phyloP scores from a whole-genome alignment of 192 early-diverging fungal species.

The Chytriomyces sp. region DNA sequence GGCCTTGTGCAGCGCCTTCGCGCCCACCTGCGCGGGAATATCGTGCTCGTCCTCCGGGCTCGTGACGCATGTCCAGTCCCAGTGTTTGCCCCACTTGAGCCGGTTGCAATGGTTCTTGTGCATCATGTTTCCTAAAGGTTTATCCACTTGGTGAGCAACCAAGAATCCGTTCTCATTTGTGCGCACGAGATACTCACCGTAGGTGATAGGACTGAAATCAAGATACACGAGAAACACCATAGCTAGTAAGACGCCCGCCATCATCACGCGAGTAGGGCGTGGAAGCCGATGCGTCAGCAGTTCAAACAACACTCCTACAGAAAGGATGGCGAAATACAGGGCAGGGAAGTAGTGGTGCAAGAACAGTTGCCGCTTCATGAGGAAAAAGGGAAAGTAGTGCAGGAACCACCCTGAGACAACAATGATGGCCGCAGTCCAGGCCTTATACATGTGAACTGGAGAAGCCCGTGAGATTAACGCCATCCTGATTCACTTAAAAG shows the following conservation, averaged over 20 bases:
- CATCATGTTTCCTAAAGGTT: conserved; percentile 49
- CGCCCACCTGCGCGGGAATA: conserved; percentile 10
- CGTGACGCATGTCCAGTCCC: conserved; percentile 78
- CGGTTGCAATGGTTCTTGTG: conserved; percentile 71
- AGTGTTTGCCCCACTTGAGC: conserved; percentile 76
- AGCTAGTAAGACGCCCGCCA: conserved; percentile 53
- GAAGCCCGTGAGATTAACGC: too few species aligned
- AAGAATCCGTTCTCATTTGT: not conserved
- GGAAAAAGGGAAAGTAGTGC: conserved; percentile 87
- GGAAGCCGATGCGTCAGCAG: conserved; percentile 65
- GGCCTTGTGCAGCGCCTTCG: not conserved
- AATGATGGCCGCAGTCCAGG: conserved; percentile 46
- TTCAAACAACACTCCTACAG: conserved; percentile 73
- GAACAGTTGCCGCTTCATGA: conserved; percentile 89
- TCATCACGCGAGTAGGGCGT: conserved; percentile 50
- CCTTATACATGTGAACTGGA: conserved; percentile 22
- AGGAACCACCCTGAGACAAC: conserved; percentile 75
- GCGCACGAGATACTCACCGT: conserved; percentile 65
- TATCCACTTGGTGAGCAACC: not conserved
- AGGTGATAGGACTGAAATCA: conserved; percentile 77
- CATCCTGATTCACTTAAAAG: not conserved
- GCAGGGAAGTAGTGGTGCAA: conserved; percentile 95
- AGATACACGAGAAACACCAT: conserved; percentile 67
- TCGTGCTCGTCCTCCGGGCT: conserved; percentile 34
- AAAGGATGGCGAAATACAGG: conserved; percentile 82